Conservation (phyloP, 768 basidiomycete genomes). For the Pholiota conissans region DNA sequence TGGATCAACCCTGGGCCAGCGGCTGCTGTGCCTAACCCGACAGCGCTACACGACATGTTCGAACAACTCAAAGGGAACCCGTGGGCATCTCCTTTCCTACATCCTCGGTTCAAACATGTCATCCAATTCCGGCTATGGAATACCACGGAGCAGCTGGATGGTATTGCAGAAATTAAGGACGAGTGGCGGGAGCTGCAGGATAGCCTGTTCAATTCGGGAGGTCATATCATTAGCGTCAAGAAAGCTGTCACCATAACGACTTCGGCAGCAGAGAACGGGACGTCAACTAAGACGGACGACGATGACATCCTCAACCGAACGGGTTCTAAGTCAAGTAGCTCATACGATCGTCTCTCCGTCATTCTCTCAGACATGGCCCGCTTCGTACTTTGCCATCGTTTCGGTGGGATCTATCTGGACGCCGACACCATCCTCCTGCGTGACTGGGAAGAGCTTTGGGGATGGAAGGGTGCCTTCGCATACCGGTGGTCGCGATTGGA, state of each 20-base stretch:
- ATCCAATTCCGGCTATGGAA: slow-evolving; percentile 96
- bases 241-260: slow-evolving; percentile 32
- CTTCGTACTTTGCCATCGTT: slow-evolving; percentile 92
- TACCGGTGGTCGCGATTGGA: slow-evolving; percentile 93
- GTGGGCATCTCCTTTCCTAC: slow-evolving; percentile 92
- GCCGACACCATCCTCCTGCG: slow-evolving; percentile 91
- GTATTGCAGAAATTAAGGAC: slow-evolving; percentile 79
- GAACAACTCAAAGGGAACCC: slow-evolving; percentile 74
- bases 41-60: slow-evolving; percentile 80
- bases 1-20: slow-evolving; percentile 97
- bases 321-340: slow-evolving; percentile 83
- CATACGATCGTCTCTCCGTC: slow-evolving; percentile 89
- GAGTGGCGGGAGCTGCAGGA: slow-evolving; percentile 79
- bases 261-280: slow-evolving; percentile 44
- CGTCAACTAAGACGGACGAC: slow-evolving; percentile 41
- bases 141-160: slow-evolving; percentile 93
- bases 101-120: slow-evolving; percentile 83
- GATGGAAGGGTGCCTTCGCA: slow-evolving; percentile 92
- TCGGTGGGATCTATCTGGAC: slow-evolving; percentile 92
- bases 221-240: slow-evolving; percentile 66
- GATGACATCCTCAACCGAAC: slow-evolving; percentile 70
- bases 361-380: slow-evolving; percentile 95
- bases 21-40: slow-evolving; percentile 77
- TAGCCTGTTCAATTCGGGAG: slow-evolving; percentile 86
- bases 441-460: slow-evolving; percentile 98